A percentile compares a stretch with the other conserved stretches of the same genome.
These are phyloP conservation scores for Diaporthe aspalathi DNA, from an alignment of 2,329 filamentous ascomycete genomes.

Conservation along the genomic window DNA sequence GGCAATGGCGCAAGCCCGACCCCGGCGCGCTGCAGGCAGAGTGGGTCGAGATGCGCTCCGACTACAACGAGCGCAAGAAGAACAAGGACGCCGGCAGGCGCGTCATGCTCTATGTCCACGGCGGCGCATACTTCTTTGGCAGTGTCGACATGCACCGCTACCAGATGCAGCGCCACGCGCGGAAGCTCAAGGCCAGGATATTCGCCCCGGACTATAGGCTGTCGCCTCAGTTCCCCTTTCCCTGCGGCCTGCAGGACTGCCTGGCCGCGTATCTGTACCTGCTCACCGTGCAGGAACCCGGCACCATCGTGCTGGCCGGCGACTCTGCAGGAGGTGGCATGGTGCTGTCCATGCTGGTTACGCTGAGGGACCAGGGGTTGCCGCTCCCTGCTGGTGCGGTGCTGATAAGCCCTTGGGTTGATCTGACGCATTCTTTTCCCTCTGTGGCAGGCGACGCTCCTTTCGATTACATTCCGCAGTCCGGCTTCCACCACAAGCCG, in stretches of 20 bases:
- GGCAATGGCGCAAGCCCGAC: conserved; percentile 81
- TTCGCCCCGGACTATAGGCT: conserved; percentile 89
- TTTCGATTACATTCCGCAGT: conserved; percentile 87
- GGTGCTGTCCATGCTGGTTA: conserved; percentile 82
- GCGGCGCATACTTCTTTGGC: conserved; percentile 95
- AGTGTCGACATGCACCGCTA: conserved; percentile 98
- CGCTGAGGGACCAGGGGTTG: conserved; percentile 83
- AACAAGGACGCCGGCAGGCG: conserved; percentile 71
- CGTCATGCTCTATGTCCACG: conserved; percentile 94
- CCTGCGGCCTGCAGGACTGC: conserved; percentile 91
- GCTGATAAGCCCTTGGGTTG: conserved; percentile 94
- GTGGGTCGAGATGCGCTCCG: conserved; percentile 95
- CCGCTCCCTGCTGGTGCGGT: conserved; percentile 90
- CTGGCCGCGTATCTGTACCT: conserved; percentile 88
- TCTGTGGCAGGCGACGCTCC: conserved; percentile 80
- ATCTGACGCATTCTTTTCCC: conserved; percentile 94
- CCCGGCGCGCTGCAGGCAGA: conserved; percentile 79
- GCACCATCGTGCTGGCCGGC: conserved; percentile 86
- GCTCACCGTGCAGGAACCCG: conserved; percentile 79
- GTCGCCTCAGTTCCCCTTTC: conserved; percentile 94
- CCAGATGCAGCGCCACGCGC: conserved; percentile 94
- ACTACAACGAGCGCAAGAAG: conserved; percentile 79
- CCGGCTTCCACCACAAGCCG: conserved; percentile 91
- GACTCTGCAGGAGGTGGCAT: conserved; percentile 96
- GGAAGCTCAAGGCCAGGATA: conserved; percentile 90